Percentiles rank a stretch among this genome's conserved stretches.
These are phyloP conservation scores for Kodamaea derodonti DNA, from an alignment of 1,139 yeast genomes.

Conservation along the genomic window DNA sequence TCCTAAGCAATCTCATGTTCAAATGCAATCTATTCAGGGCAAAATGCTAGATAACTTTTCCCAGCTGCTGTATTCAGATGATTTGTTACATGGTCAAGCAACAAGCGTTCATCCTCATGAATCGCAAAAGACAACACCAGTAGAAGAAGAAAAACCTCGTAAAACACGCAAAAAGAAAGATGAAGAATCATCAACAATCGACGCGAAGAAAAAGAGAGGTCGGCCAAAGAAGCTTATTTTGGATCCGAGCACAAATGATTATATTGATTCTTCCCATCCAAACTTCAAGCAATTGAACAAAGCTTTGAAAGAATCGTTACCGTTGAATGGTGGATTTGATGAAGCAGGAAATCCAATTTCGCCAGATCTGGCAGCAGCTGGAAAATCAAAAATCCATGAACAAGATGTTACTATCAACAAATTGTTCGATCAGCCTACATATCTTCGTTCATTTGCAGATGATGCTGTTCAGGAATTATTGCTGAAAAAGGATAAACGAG, in stretches of 20 bases:
- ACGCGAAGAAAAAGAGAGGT: constrained; percentile 38
- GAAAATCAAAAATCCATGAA: constrained; percentile 1
- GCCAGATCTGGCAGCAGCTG: neutral
- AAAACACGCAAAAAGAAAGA: constrained; percentile 5
- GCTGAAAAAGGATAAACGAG: constrained; percentile 42
- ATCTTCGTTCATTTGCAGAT: constrained; percentile 30
- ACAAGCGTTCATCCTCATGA: constrained; percentile 6
- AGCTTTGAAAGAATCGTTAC: constrained; percentile 23
- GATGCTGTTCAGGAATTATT: constrained; percentile 37
- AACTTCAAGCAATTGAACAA: constrained; percentile 40
- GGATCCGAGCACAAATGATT: constrained; percentile 40
- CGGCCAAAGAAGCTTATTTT: constrained; percentile 43
- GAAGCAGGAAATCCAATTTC: neutral
- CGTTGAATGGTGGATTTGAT: constrained; percentile 5
- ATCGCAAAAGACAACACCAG: constrained; percentile 9
- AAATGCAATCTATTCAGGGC: constrained; percentile 7
- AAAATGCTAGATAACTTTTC: neutral
- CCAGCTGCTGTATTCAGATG: neutral
- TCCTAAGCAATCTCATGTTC: constrained; percentile 3
- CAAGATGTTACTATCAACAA: constrained; percentile 14
- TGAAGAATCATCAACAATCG: constrained; percentile 7
- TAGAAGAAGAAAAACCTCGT: constrained; percentile 5
- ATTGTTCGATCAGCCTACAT: constrained; percentile 27
- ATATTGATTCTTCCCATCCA: constrained; percentile 43
- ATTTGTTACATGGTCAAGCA: neutral